Evolutionary conservation across 2,329 filamentous ascomycete species (phyloP).

Genomic region (Stemphylium beticola): DNA sequence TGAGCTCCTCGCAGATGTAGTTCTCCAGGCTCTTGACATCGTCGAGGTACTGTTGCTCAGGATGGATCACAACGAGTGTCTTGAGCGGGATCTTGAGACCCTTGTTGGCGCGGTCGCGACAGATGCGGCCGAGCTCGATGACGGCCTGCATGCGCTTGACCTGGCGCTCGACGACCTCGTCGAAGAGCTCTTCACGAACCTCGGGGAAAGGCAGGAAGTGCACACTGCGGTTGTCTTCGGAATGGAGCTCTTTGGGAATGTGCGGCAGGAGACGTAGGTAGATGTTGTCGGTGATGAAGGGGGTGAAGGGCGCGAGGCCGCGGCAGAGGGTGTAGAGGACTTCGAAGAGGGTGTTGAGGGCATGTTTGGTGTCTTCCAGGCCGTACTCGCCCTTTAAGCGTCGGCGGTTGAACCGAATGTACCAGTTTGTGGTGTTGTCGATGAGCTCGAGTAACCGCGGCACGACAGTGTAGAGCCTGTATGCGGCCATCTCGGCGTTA

Average conservation of each 20-base stretch:
- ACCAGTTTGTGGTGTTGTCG: slow-evolving; percentile 98
- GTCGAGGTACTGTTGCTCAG: slow-evolving; percentile 79
- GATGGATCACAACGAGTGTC: slow-evolving; percentile 86
- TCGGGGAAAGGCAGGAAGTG: slow-evolving; percentile 93
- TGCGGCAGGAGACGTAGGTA: slow-evolving; percentile 82
- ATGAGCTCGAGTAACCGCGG: slow-evolving; percentile 84
- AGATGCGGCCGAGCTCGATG: slow-evolving; percentile 87
- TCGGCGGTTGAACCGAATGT: slow-evolving; percentile 92
- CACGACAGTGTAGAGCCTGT: slow-evolving; percentile 81
- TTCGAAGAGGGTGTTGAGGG: slow-evolving; percentile 92
- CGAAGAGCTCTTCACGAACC: slow-evolving; percentile 86
- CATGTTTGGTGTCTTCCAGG: slow-evolving; percentile 85
- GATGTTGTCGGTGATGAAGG: slow-evolving; percentile 94
- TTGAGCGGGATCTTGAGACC: slow-evolving; percentile 91
- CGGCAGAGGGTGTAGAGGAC: slow-evolving; percentile 88
- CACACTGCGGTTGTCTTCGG: slow-evolving; percentile 80
- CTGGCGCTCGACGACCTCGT: slow-evolving; percentile 82
- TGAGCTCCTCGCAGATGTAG: slow-evolving; percentile 93
- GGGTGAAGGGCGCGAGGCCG: slow-evolving; percentile 90
- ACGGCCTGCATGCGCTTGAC: slow-evolving; percentile 93
- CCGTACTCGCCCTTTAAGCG: slow-evolving; percentile 90
- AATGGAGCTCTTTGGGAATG: slow-evolving; percentile 74
- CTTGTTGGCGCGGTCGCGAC: slow-evolving; percentile 82
- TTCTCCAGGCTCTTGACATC: slow-evolving; percentile 83
- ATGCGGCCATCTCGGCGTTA: slow-evolving; percentile 86